Base-by-base conservation (phyloP, 1,284 basidiomycete genomes). In the Papiliotrema nemorosa region DNA sequence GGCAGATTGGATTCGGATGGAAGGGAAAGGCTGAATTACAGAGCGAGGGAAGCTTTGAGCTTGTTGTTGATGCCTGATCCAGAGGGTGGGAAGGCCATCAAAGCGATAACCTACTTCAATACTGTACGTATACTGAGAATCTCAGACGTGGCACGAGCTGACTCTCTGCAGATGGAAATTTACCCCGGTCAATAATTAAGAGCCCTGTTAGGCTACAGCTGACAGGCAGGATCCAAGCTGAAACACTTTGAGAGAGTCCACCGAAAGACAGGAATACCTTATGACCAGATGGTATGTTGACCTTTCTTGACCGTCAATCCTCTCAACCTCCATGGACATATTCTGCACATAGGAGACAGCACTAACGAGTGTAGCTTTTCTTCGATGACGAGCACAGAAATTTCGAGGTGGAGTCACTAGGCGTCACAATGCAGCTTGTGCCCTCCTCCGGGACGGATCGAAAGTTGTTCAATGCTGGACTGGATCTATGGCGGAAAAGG, bases 321-420 rank as follows among this genome's bases (percentile, higher is more conserved):
- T 20, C 20, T 9, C 21, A 12, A 21, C 25, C 29, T 10, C 24
- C 41, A 10, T 12, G 13, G 24, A 16, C 20, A n/a, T 41, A 22
- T 22, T 7, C 38, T 14, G 12, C 39, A 36, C 13, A 24, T 12
- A 12, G 12, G 29, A 31, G 9, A 31, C 29, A 7, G 12, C n/a
- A 49, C 44, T 54, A 40, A 61, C 41, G 29, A 31, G 14, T 34
- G 3, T 52, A 73, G 88, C 77, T 91, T 3, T 90, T 90, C 73
- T 91, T 87, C 55, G 88, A 90, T 56, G 88, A 91, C 60, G 88
- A 91, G 66, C 68, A 66, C 49, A 78, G 88, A 27, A 90, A 91
- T 62, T 78, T 77, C 25, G 87, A 90, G 57, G 87, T 89, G 0
- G 85, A 88, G 65, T 78, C 75, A 29, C 73, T 89, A 5, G 86